A percentile compares a stretch with the other conserved stretches of the same genome.
These are phyloP conservation scores for Daldinia decipiens DNA, from an alignment of 495 filamentous ascomycete genomes.

Conservation along the genomic window DNA sequence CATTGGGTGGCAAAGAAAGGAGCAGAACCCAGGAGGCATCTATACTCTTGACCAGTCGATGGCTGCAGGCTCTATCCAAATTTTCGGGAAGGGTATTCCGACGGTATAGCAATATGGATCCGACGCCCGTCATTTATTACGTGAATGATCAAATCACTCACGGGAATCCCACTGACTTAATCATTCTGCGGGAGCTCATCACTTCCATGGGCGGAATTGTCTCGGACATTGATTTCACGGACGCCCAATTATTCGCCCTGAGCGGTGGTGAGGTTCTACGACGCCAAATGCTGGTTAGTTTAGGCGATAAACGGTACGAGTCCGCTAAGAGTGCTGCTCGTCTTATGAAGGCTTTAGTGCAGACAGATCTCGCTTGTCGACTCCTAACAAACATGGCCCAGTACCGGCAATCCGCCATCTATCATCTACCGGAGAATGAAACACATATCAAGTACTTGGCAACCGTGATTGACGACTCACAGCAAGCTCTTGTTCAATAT, in stretches of 20 bases:
- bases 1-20: conserved; percentile 76
- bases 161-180: conserved; percentile 85
- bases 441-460: conserved; percentile 84
- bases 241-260: conserved; percentile 84
- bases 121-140: conserved; percentile 87
- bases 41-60: conserved; percentile 86
- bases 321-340: conserved; percentile 71
- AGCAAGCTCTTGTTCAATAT: conserved; percentile 84
- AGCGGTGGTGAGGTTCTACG: conserved; percentile 84
- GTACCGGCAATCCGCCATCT: conserved; percentile 82
- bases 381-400: conserved; percentile 90
- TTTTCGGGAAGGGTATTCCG: conserved; percentile 91
- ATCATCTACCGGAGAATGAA: conserved; percentile 69
- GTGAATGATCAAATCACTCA: conserved; percentile 81
- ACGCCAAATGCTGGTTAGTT: conserved; percentile 76
- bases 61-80: conserved; percentile 83
- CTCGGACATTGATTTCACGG: conserved; percentile 83
- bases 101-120: conserved; percentile 82
- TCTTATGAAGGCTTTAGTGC: conserved; percentile 79
- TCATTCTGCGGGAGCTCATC: conserved; percentile 88
- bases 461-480: conserved; percentile 88
- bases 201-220: conserved; percentile 92
- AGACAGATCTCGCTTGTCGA: conserved; percentile 76
- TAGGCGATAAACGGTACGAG: conserved; percentile 80
- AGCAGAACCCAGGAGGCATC: conserved; percentile 80